Base-by-base conservation (phyloP, 2,329 filamentous ascomycete genomes). In the Calonectria crousiana region DNA sequence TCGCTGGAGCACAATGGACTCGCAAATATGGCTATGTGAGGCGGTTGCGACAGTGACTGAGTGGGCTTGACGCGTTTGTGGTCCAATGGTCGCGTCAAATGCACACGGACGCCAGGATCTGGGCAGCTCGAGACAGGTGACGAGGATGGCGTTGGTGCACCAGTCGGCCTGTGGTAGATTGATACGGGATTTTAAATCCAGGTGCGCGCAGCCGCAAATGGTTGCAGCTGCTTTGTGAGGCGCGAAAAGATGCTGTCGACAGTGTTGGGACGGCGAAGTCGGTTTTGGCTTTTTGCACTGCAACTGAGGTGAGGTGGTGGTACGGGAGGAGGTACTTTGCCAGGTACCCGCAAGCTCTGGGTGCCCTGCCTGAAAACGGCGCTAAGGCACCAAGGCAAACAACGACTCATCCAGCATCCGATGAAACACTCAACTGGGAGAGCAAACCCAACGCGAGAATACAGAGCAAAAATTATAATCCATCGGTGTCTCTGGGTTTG, bases 371-470 rank as follows among this genome's bases (percentile, higher is more conserved):
- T 77, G 77, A 80, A 81, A 81, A 74, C 70, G 62, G 69, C 23
- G 65, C 71, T 80, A 77, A 84, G 82, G 83, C 83, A 79, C 79
- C 78, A 83, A 83, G 81, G 83, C 83, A 78, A 78, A 82, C 56
- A 81, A 60, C 41, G 10, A 41, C 23, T 60, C 44, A 38, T 69
- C 38, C 36, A 51, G n/a, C 30, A 20, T 58, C 51, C 28, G 20
- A n/a, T 34, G 44, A 38, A 56, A 18, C 52, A 34, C 56, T 26
- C 34, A 16, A 23, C 14, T 60, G 6, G 36, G 23, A 41, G 36
- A 62, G 26, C 16, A 26, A 41, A 41, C 16, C 14, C n/a, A n/a
- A 23, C n/a, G 23, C 34, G 20, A 60, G 14, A 26, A 28, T 18
- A 62, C 56, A 38, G n/a, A 4, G 14, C 34, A 62, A 62, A 62